Evolutionary conservation across 1,284 basidiomycete genomes (phyloP).

Genomic region (Leccinum pachyderme): DNA sequence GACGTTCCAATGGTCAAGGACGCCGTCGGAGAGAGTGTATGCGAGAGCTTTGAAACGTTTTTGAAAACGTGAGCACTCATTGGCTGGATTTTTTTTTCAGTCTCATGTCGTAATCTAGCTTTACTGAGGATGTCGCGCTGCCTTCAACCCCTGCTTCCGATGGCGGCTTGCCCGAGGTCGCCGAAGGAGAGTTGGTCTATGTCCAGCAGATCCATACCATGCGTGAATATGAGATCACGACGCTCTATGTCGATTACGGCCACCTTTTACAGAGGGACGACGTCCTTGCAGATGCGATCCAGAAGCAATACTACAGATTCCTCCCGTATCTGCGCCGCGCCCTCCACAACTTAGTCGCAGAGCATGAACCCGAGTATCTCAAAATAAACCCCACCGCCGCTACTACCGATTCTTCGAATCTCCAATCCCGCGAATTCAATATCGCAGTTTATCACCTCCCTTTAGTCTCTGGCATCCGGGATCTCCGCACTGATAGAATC

Average conservation of each 20-base stretch:
- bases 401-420: constrained; percentile 77
- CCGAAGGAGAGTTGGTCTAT: constrained; percentile 73
- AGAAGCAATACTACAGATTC: constrained; percentile 95
- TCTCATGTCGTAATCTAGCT: constrained; percentile 47
- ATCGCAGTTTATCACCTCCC: constrained; percentile 97
- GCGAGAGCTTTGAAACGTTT: constrained; percentile 88
- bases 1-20: constrained; percentile 88
- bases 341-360: constrained; percentile 83
- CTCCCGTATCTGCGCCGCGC: constrained; percentile 92
- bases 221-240: constrained; percentile 91
- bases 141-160: constrained; percentile 75
- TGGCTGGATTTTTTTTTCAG: background rate
- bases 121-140: constrained; percentile 75
- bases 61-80: constrained; percentile 73
- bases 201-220: constrained; percentile 91
- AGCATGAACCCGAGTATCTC: constrained; percentile 89
- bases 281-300: constrained; percentile 89
- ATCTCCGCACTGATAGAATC: constrained; percentile 89
- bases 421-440: constrained; percentile 90
- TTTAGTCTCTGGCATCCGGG: constrained; percentile 92
- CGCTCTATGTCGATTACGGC: constrained; percentile 93
- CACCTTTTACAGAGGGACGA: constrained; percentile 91
- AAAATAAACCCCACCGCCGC: constrained; percentile 85
- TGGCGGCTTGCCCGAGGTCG: constrained; percentile 53
- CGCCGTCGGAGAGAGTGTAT: constrained; percentile 89